A percentile compares a stretch with the other conserved stretches of the same genome.
phyloP scores from a whole-genome alignment of 2,329 filamentous ascomycete species.

The Pyrenophora tritici-repentis region DNA sequence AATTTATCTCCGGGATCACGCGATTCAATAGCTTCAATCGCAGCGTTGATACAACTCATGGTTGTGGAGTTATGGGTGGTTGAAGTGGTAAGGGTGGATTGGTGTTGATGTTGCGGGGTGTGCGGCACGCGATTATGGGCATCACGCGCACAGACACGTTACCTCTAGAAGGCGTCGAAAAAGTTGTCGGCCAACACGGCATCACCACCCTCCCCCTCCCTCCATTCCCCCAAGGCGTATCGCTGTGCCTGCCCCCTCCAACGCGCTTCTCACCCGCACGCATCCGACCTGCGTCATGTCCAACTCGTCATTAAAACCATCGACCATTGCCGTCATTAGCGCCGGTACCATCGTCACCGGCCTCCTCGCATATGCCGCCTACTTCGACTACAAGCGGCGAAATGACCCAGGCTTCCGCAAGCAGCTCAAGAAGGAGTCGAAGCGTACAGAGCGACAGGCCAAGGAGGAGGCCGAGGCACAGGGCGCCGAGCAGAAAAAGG shows the following conservation, averaged over 20 bases:
- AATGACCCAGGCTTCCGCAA: conserved; percentile 67
- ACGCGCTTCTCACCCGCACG: conserved; percentile 7
- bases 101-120: too few species aligned
- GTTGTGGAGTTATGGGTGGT: too few species aligned
- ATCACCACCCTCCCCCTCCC: conserved; percentile 15
- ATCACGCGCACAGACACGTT: too few species aligned
- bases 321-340: conserved; percentile 62
- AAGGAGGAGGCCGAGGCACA: conserved; percentile 73
- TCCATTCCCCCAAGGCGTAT: conserved; percentile 10
- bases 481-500: conserved; percentile 69
- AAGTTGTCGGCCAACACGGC: conserved; percentile 17
- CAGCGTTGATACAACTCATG: too few species aligned
- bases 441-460: conserved; percentile 70
- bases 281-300: conserved; percentile 8
- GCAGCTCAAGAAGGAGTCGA: conserved; percentile 72
- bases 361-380: conserved; percentile 66
- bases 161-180: conserved; percentile 14
- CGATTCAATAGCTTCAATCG: too few species aligned
- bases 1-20: too few species aligned
- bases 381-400: conserved; percentile 69
- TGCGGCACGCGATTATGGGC: too few species aligned
- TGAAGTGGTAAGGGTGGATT: too few species aligned
- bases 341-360: conserved; percentile 64
- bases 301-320: conserved; percentile 39
- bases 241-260: conserved; percentile 1